Evolutionary conservation across 768 basidiomycete genomes (phyloP), one percentile per base, ranked within the genome.

Genomic region (Phanerochaete sordida): DNA sequence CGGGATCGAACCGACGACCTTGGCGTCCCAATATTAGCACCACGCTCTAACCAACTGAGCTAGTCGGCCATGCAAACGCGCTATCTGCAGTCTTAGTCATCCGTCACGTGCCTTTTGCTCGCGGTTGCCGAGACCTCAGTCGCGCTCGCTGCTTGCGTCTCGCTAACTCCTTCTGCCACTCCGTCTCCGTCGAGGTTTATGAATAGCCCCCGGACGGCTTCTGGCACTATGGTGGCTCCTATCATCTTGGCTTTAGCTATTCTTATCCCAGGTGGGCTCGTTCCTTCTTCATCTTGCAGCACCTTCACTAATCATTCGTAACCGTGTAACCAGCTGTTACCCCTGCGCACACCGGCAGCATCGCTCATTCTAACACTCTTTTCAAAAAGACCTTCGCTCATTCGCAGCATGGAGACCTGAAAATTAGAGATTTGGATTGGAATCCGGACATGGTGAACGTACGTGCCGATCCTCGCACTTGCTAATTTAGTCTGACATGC

Each of bases 21-120:
- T 59, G 47, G 62, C 58, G 52, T 59, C n/a, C n/a, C n/a, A n/a
- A n/a, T 82, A 86, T 87, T 89, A 90, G 87, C 84, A 87, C 87
- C 84, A 89, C 87, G 87, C 88, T 90, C 88, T 90, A 90, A 90
- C 88, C 89, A 90, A 78, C 89, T 90, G 88, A 91, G 89, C 88
- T 89, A 90, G 86, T 83, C 87, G 86, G 88, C 88, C 87, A 43
- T 43, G 19, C n/a, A n/a, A n/a, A n/a, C n/a, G n/a, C n/a, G n/a
- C n/a, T n/a, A n/a, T n/a, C n/a, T n/a, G n/a, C n/a, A n/a, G n/a
- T n/a, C n/a, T n/a, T n/a, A n/a, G n/a, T n/a, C n/a, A n/a, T n/a
- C n/a, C n/a, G n/a, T n/a, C n/a, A n/a, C n/a, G n/a, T n/a, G n/a
- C n/a, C n/a, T n/a, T n/a, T n/a, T n/a, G n/a, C n/a, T n/a, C n/a